These are phyloP conservation scores for Sesbania bispinosa DNA, from an alignment of 306 rosid species.

Conservation along the genomic window DNA sequence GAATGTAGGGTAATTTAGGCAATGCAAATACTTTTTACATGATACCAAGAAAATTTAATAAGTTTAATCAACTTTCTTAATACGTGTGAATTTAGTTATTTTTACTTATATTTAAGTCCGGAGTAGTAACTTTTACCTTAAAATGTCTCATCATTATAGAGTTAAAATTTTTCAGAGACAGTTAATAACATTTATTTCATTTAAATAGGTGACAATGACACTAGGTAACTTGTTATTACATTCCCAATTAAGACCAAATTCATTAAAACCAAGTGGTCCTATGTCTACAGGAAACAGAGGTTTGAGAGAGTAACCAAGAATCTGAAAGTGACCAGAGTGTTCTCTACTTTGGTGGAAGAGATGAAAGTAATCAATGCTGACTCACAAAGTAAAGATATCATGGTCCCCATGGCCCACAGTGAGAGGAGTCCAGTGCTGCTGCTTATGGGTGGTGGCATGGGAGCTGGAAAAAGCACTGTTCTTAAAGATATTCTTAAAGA, in stretches of 20 bases:
- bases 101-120: neutral
- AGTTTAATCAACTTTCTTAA: no score
- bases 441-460: slow-evolving; percentile 98
- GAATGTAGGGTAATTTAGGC: no score
- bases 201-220: neutral
- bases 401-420: slow-evolving; percentile 47
- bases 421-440: slow-evolving; percentile 81
- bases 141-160: neutral
- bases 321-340: slow-evolving; percentile 60
- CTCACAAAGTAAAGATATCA: slow-evolving; percentile 39
- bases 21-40: no score
- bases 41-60: no score
- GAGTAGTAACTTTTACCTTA: neutral
- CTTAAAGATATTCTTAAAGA: slow-evolving; percentile 76
- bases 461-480: slow-evolving; percentile 96
- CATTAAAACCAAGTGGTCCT: neutral
- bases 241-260: neutral
- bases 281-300: slow-evolving; percentile 52
- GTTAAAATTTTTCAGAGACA: neutral
- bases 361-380: slow-evolving; percentile 56
- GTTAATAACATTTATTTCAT: neutral
- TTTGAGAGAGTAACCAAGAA: slow-evolving; percentile 56
- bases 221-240: neutral
- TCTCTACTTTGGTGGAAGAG: slow-evolving; percentile 80
- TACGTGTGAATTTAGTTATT: no score